Evolutionary conservation across 805 yeast genomes (phyloP), one percentile per base, ranked within the genome.

Genomic region (Ogataea saltuana): DNA sequence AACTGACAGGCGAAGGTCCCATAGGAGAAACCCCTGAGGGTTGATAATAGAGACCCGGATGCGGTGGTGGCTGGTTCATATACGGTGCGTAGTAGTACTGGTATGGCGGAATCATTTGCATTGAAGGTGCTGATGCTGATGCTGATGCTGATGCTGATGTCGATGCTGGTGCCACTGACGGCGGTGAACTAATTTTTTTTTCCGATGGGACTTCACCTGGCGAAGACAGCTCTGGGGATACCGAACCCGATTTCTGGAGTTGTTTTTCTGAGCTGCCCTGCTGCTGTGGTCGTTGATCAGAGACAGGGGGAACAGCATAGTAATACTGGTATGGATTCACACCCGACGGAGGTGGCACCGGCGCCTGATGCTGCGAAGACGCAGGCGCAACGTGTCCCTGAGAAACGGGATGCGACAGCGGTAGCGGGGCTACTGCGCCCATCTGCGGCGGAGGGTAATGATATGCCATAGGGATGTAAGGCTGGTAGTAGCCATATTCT

Each of bases 31-130:
- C 15, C 6, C 18, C 31, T 6, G 31, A 5, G 13, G 45, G 35
- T 10, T 19, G 46, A 27, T 49, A 49, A 20, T 46, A 49, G 26
- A 49, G 16, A 9, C 44, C 45, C 9, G 46, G 48, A 32, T 39
- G 53, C 6, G 35, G 33, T 6, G 33, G 20, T 4, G 44, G 31
- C 30, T 31, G 51, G 26, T 23, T 32, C 48, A 48, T 26, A 31
- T 44, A 48, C n/a, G 53, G 53, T 12, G 50, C 33, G 25, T 46
- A 49, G 39, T 49, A 49, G 41, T 49, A 49, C 33, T 33, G 50
- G 20, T 45, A 49, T 13, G 50, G 48, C 5, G 50, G 36, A 33
- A 49, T 35, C 42, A 49, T 31, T 11, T 33, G 48, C 28, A 49
- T 38, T 21, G 36, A 33, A 21, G 45, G 42, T 17, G 46, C 35